A percentile compares a stretch with the other conserved stretches of the same genome.
Evolutionary conservation across 192 early-diverging fungal species (phyloP).

Genomic region (Coemansia sp.): DNA sequence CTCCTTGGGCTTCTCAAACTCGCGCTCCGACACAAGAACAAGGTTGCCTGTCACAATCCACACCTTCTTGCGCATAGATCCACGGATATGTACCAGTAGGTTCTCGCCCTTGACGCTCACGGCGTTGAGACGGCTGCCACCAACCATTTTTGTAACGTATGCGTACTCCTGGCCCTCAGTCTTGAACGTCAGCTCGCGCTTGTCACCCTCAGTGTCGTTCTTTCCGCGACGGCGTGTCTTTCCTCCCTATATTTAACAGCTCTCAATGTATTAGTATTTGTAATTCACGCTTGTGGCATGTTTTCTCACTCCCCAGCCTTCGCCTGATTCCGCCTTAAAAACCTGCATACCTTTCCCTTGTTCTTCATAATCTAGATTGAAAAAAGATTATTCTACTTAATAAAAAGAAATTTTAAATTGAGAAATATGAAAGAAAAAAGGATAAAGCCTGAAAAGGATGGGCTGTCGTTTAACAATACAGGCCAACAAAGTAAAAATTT

Average conservation of each 20-base stretch:
- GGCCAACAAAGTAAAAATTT: neutral
- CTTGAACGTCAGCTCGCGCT: conserved; percentile 96
- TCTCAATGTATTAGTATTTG: conserved; percentile 5
- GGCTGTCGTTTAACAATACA: neutral
- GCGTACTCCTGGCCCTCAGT: conserved; percentile 99
- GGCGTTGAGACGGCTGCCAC: conserved; percentile 90
- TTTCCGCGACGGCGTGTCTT: conserved; percentile 92
- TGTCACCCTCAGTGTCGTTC: conserved; percentile 92
- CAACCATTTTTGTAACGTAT: conserved; percentile 90
- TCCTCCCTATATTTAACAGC: conserved; percentile 60
- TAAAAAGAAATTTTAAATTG: neutral
- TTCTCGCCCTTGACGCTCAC: conserved; percentile 88
- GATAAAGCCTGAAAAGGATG: conserved; percentile 1
- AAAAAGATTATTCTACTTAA: conserved; percentile 3
- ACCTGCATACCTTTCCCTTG: conserved; percentile 85
- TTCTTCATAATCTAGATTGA: conserved; percentile 71
- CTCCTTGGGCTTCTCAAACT: conserved; percentile 87
- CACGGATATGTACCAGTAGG: conserved; percentile 93
- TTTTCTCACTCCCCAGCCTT: neutral
- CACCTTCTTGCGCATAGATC: conserved; percentile 97
- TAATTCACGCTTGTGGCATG: neutral
- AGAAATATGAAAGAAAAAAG: conserved; percentile 5
- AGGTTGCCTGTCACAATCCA: conserved; percentile 93
- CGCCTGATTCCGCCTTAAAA: neutral
- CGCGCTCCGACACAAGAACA: conserved; percentile 82